phyloP scores from a whole-genome alignment of 805 yeast genomes.

The Lachancea fermentati region DNA sequence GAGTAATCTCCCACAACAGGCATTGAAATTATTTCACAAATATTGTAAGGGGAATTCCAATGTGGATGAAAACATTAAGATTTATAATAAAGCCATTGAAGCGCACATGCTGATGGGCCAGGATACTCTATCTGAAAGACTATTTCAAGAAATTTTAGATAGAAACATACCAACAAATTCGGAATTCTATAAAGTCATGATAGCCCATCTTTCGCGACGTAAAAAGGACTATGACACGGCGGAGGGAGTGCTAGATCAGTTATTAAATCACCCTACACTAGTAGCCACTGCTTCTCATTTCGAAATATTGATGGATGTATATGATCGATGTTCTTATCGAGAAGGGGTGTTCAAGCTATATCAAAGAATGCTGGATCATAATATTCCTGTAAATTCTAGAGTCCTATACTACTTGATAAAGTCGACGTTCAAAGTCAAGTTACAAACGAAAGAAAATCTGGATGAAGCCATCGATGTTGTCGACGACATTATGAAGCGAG shows the following conservation, averaged over 20 bases:
- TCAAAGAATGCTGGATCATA: slow-evolving; percentile 22
- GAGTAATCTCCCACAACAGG: slow-evolving; percentile 16
- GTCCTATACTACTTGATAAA: slow-evolving; percentile 29
- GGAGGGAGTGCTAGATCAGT: slow-evolving; percentile 16
- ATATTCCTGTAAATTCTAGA: slow-evolving; percentile 23
- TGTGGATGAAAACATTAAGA: slow-evolving; percentile 9
- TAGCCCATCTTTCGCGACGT: slow-evolving; percentile 15
- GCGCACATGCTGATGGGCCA: slow-evolving; percentile 18
- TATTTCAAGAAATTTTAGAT: slow-evolving; percentile 14
- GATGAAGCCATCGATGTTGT: slow-evolving; percentile 27
- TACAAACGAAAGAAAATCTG: slow-evolving; percentile 25
- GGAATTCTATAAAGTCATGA: slow-evolving; percentile 22
- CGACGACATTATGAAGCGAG: slow-evolving; percentile 28
- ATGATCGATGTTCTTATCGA: slow-evolving; percentile 22
- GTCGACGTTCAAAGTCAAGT: slow-evolving; percentile 28
- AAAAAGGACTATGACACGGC: slow-evolving; percentile 21
- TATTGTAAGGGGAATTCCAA: slow-evolving; percentile 8
- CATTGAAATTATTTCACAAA: slow-evolving; percentile 19
- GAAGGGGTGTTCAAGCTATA: slow-evolving; percentile 27
- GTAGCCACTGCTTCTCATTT: slow-evolving; percentile 24
- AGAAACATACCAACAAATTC: slow-evolving; percentile 14
- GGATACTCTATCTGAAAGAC: slow-evolving; percentile 14
- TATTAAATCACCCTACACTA: slow-evolving; percentile 15
- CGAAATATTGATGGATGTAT: slow-evolving; percentile 29
- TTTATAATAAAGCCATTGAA: slow-evolving; percentile 23